Evolutionary conservation across 768 basidiomycete species (phyloP).

Genomic region (Amanita rimosa): DNA sequence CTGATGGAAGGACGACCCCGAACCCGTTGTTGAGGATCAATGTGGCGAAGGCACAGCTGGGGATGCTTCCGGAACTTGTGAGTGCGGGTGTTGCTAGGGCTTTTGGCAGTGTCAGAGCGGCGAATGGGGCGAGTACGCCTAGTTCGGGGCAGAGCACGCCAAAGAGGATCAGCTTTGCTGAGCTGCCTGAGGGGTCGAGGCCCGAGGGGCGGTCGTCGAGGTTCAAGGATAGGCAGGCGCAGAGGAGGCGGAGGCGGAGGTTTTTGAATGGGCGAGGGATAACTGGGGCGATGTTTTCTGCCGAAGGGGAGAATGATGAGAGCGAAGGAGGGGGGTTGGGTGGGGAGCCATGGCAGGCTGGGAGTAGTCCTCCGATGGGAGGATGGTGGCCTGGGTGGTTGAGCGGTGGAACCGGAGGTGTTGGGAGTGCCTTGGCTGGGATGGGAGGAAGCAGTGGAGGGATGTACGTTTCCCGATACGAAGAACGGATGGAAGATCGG

Average conservation of each 20-base stretch:
- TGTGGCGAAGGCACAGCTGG: background rate
- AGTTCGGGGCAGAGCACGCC: constrained; percentile 47
- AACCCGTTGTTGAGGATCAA: background rate
- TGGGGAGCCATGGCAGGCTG: constrained; percentile 5
- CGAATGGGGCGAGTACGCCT: constrained; percentile 24
- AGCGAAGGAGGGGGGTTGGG: constrained; percentile 3
- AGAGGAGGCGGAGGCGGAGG: constrained; percentile 20
- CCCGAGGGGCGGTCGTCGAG: constrained; percentile 20
- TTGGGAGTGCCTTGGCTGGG: constrained; percentile 12
- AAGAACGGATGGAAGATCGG: constrained; percentile 43
- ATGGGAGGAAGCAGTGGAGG: constrained; percentile 11
- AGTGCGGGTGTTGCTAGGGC: constrained; percentile 6
- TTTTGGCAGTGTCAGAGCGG: constrained; percentile 11
- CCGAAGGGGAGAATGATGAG: constrained; percentile 4
- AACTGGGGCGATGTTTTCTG: constrained; percentile 7
- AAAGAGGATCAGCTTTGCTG: constrained; percentile 71
- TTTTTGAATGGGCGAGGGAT: constrained; percentile 7
- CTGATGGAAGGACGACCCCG: background rate
- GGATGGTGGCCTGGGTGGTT: constrained; percentile 7
- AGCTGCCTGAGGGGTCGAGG: constrained; percentile 48
- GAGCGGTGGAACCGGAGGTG: constrained; percentile 8
- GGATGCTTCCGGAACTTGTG: constrained; percentile 2
- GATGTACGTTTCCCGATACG: constrained; percentile 17
- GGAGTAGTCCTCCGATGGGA: background rate
- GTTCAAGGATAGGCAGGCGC: constrained; percentile 23